These are phyloP conservation scores for Acacia acuminata DNA, from an alignment of 306 rosid genomes.

Conservation along the genomic window DNA sequence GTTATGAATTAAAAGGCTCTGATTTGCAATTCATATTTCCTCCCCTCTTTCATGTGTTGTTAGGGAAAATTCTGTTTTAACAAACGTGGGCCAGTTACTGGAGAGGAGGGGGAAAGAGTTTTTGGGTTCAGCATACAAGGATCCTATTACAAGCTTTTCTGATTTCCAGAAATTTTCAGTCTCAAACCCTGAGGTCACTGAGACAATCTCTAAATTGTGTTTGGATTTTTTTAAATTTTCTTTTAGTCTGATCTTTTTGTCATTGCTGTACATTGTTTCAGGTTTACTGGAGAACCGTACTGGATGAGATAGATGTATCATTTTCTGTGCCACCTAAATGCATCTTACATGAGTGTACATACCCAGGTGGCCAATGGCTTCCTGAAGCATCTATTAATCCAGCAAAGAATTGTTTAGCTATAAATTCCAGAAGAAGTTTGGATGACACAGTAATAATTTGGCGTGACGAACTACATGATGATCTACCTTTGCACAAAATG, in stretches of 20 bases:
- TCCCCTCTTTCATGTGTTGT: slow-evolving; percentile 29
- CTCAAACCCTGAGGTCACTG: slow-evolving; percentile 71
- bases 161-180: slow-evolving; percentile 82
- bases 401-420: slow-evolving; percentile 70
- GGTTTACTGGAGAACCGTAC: slow-evolving; percentile 77
- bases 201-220: slow-evolving; percentile 19
- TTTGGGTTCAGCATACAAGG: slow-evolving; percentile 72
- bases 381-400: slow-evolving; percentile 84
- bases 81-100: slow-evolving; percentile 74
- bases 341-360: slow-evolving; percentile 55
- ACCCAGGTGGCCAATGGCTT: slow-evolving; percentile 86
- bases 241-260: slow-evolving; percentile 13
- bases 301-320: slow-evolving; percentile 66
- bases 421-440: slow-evolving; percentile 60
- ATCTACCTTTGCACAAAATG: slow-evolving; percentile 64
- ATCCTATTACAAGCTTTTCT: slow-evolving; percentile 79
- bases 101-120: slow-evolving; percentile 73
- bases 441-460: slow-evolving; percentile 67
- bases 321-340: slow-evolving; percentile 73
- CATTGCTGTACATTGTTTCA: slow-evolving; percentile 39
- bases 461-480: slow-evolving; percentile 81
- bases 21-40: background rate
- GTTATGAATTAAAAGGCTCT: slow-evolving; percentile 11
- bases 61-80: slow-evolving; percentile 58
- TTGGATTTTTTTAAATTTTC: background rate